Percentiles rank a stretch among this genome's conserved stretches.
These are phyloP conservation scores for Xylariaceae sp. DNA, from an alignment of 2,329 filamentous ascomycete genomes.

Conservation along the genomic window DNA sequence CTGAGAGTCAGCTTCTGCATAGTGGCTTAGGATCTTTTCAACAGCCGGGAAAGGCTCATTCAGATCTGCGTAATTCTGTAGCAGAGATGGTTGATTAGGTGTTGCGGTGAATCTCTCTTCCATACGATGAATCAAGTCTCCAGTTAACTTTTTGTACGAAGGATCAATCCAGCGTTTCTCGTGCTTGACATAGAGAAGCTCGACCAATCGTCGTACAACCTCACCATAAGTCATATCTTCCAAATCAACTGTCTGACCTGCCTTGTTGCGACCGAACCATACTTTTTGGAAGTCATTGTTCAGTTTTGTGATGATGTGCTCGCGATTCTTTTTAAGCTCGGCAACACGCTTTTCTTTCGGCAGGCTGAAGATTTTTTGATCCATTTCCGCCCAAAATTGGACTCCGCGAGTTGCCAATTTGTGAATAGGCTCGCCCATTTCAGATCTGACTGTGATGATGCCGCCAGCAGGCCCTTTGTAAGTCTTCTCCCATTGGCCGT, in stretches of 20 bases:
- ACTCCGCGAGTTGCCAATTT: slow-evolving; percentile 97
- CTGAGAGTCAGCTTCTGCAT: slow-evolving; percentile 82
- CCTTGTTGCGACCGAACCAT: slow-evolving; percentile 86
- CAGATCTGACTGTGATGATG: slow-evolving; percentile 92
- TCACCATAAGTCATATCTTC: slow-evolving; percentile 96
- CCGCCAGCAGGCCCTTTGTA: slow-evolving; percentile 90
- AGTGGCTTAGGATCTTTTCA: slow-evolving; percentile 73
- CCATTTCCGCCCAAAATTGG: slow-evolving; percentile 97
- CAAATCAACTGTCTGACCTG: slow-evolving; percentile 76
- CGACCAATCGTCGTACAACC: slow-evolving; percentile 80
- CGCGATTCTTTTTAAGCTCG: slow-evolving; percentile 81
- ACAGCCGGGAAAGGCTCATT: slow-evolving; percentile 75
- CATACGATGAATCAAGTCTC: slow-evolving; percentile 92
- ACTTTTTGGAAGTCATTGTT: slow-evolving; percentile 97
- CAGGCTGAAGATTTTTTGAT: slow-evolving; percentile 93
- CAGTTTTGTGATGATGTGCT: slow-evolving; percentile 91
- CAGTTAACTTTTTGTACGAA: slow-evolving; percentile 77
- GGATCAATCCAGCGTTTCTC: slow-evolving; percentile 88
- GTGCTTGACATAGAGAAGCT: slow-evolving; percentile 88
- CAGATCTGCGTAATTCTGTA: slow-evolving; percentile 88
- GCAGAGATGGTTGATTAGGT: slow-evolving; percentile 68
- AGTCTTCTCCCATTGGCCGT: slow-evolving; percentile 84
- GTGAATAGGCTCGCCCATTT: slow-evolving; percentile 99
- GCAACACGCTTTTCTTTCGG: slow-evolving; percentile 91
- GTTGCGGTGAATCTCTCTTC: slow-evolving; percentile 89